Evolutionary conservation across 2,329 filamentous ascomycete genomes (phyloP).

Genomic region (Fusarium acutatum): DNA sequence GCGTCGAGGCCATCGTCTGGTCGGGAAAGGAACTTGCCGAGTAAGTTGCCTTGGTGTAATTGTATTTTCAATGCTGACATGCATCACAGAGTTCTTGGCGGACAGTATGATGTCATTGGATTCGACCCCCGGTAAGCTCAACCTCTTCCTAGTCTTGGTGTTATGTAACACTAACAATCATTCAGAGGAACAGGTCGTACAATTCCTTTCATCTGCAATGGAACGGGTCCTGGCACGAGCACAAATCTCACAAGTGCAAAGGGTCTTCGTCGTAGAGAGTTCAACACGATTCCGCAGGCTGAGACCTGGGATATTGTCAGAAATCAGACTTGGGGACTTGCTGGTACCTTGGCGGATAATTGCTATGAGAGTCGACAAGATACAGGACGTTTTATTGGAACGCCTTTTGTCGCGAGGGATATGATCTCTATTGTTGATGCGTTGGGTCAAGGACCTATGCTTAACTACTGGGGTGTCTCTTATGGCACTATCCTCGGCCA

Average conservation of each 20-base stretch:
- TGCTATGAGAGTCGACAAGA: conserved; percentile 38
- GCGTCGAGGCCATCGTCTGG: neutral
- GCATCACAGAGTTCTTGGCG: conserved; percentile 11
- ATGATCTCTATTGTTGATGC: conserved; percentile 47
- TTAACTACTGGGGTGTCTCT: conserved; percentile 47
- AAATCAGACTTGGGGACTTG: neutral
- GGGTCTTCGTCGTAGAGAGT: neutral
- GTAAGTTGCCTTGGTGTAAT: neutral
- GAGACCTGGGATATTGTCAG: neutral
- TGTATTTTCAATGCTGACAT: neutral
- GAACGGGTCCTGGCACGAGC: fast-evolving
- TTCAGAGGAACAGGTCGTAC: conserved; percentile 4
- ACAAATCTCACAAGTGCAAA: neutral
- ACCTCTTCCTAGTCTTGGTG: fast-evolving
- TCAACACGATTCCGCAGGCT: neutral
- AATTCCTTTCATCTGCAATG: neutral
- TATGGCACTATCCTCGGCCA: conserved; percentile 34
- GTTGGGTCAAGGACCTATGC: conserved; percentile 44
- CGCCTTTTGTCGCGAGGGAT: conserved; percentile 47
- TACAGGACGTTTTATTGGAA: conserved; percentile 42
- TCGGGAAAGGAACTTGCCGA: neutral
- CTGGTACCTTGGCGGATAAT: neutral
- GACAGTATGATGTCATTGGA: conserved; percentile 18
- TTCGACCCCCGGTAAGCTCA: conserved; percentile 8
- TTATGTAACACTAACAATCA: neutral